Evolutionary conservation across 441 rosid genomes (phyloP), one percentile per base, ranked within the genome.

Genomic region (Capsella rubella): DNA sequence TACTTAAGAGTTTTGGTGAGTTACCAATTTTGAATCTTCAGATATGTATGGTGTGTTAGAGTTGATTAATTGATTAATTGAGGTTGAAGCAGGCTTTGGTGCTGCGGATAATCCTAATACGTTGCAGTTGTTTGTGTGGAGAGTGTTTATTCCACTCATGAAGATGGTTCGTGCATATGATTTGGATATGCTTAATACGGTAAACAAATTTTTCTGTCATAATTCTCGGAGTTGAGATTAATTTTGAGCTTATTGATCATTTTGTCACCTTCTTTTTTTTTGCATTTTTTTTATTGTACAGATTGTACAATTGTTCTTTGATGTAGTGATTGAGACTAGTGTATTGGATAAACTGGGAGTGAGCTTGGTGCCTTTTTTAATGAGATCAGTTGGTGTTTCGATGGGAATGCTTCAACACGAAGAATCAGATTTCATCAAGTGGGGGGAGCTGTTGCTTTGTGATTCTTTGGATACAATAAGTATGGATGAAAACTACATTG

Each of bases 181-280:
- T 46, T 81, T 84, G 64, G 93, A 86, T 78, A 62, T 90, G 80
- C 83, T 90, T 75, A 92, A 86, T 79, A 84, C 82, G 98, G 98
- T 95, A 73, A 27, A 4, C 6, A 21, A 21, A 1, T 21, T 42
- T 57, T 65, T 27, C 61, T 79, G 27, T 31, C 13, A 15, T 43
- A 50, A 8, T 60, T 46, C 16, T n/a, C 49, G 53, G 49, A 27
- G 46, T 70, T 42, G 21, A 39, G 15, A 37, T 76, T 35, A 61
- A 27, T 1, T 52, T 21, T 63, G 35, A 71, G 42, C 52, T 57
- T 79, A 29, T 66, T 53, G 64, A 69, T 77, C 29, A 71, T 43
- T 56, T 12, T 56, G 49, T 80, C 14, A 1, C 4, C 4, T 11
- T 8, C 8, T 8, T 37, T 71, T 15, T 69, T 46, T 70, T 74